These are phyloP conservation scores for Aspergillus piperis DNA, from an alignment of 2,329 filamentous ascomycete genomes.

Conservation along the genomic window DNA sequence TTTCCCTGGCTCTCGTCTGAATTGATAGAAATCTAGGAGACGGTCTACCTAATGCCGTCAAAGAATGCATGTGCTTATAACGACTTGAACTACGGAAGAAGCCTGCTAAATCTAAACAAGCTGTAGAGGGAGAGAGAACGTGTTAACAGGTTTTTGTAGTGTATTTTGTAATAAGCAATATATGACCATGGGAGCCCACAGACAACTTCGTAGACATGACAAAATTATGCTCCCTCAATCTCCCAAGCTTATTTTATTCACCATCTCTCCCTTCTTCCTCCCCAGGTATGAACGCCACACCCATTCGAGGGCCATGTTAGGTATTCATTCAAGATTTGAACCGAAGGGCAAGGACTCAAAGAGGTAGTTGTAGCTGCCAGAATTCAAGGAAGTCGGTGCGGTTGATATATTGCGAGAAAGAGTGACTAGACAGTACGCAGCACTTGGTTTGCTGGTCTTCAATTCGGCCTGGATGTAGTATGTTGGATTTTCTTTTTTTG, in stretches of 20 bases:
- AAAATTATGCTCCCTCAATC: neutral
- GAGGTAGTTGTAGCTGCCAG: slow-evolving; percentile 2
- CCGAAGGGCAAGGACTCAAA: neutral
- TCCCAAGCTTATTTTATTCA: neutral
- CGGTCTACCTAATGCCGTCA: no score
- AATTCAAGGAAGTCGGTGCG: neutral
- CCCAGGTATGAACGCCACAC: neutral
- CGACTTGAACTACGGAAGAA: no score
- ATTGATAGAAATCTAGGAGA: no score
- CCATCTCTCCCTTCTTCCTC: neutral
- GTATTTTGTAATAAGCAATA: neutral
- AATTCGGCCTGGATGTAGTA: neutral
- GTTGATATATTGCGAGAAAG: slow-evolving; percentile 4
- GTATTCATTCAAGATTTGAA: neutral
- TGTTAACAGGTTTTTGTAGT: neutral
- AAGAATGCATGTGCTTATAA: neutral
- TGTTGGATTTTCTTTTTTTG: neutral
- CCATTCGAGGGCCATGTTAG: neutral
- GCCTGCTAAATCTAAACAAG: neutral
- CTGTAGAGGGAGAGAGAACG: neutral
- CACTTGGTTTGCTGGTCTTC: neutral
- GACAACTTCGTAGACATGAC: neutral
- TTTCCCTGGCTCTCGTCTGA: no score
- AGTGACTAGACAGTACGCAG: slow-evolving; percentile 1
- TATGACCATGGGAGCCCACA: neutral